These are phyloP conservation scores for Colletotrichum simmondsii DNA, from an alignment of 2,329 filamentous ascomycete species.

Conservation along the genomic window DNA sequence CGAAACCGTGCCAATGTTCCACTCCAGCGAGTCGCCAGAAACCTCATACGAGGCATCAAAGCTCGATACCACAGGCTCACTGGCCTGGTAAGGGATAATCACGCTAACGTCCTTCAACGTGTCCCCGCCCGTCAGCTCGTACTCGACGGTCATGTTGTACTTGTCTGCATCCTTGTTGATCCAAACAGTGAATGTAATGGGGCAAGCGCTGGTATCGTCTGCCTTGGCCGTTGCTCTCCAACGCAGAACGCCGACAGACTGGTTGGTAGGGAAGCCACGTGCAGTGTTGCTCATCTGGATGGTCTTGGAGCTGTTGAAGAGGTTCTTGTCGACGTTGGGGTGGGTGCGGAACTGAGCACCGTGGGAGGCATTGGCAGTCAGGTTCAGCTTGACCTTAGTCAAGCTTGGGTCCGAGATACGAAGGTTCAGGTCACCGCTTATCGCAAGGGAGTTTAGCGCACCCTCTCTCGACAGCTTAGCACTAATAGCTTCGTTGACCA, in stretches of 20 bases:
- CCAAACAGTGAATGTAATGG: conserved; percentile 98
- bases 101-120: conserved; percentile 86
- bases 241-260: conserved; percentile 89
- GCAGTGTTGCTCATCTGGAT: conserved; percentile 91
- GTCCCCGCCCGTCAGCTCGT: conserved; percentile 87
- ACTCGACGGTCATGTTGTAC: conserved; percentile 93
- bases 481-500: conserved; percentile 88
- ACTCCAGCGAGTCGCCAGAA: conserved; percentile 90
- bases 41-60: conserved; percentile 97
- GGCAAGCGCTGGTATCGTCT: conserved; percentile 83
- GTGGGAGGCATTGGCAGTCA: conserved; percentile 80
- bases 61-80: conserved; percentile 89
- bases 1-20: conserved; percentile 89
- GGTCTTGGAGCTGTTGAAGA: conserved; percentile 83
- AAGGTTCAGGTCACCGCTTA: conserved; percentile 92
- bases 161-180: conserved; percentile 88
- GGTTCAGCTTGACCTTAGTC: conserved; percentile 89
- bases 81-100: conserved; percentile 84
- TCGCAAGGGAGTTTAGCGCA: conserved; percentile 83
- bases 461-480: conserved; percentile 92
- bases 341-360: conserved; percentile 95
- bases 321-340: conserved; percentile 91
- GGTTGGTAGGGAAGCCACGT: conserved; percentile 94
- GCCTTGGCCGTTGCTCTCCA: conserved; percentile 89
- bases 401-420: conserved; percentile 89